These are phyloP conservation scores for Sporothrix curviconia DNA, from an alignment of 2,329 filamentous ascomycete species.

Conservation along the genomic window DNA sequence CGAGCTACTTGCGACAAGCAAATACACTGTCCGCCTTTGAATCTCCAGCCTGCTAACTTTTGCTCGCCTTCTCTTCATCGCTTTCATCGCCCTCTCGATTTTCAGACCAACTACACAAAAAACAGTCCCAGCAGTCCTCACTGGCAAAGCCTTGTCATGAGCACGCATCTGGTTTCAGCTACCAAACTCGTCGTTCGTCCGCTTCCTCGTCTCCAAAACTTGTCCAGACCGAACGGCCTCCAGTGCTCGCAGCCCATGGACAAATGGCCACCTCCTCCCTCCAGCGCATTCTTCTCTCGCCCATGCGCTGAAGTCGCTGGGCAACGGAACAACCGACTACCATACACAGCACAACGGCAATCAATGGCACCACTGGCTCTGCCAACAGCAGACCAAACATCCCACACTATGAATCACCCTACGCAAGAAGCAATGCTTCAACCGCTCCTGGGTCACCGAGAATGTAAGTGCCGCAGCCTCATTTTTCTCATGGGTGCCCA, in stretches of 20 bases:
- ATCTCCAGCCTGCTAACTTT: slow-evolving; percentile 7
- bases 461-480: slow-evolving; percentile 41
- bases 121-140: slow-evolving; percentile 23
- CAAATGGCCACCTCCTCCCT: slow-evolving; percentile 18
- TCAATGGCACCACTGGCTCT: slow-evolving; percentile 27
- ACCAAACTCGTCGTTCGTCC: slow-evolving; percentile 26
- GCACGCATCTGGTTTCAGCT: slow-evolving; percentile 31
- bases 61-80: not conserved
- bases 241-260: slow-evolving; percentile 24
- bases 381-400: slow-evolving; percentile 27
- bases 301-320: slow-evolving; percentile 30
- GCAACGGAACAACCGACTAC: not conserved
- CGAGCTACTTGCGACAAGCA: not conserved
- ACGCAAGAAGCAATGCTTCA: slow-evolving; percentile 50
- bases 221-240: slow-evolving; percentile 17
- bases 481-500: slow-evolving; percentile 10
- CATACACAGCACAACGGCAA: slow-evolving; percentile 28
- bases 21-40: not conserved
- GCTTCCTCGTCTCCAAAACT: slow-evolving; percentile 24
- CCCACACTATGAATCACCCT: slow-evolving; percentile 44
- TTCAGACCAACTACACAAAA: slow-evolving; percentile 13
- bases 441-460: slow-evolving; percentile 53
- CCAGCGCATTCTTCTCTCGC: slow-evolving; percentile 23
- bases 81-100: not conserved
- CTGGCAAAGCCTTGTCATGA: slow-evolving; percentile 28